These are phyloP conservation scores for Lactarius sp. DNA, from an alignment of 768 basidiomycete genomes.

Conservation along the genomic window DNA sequence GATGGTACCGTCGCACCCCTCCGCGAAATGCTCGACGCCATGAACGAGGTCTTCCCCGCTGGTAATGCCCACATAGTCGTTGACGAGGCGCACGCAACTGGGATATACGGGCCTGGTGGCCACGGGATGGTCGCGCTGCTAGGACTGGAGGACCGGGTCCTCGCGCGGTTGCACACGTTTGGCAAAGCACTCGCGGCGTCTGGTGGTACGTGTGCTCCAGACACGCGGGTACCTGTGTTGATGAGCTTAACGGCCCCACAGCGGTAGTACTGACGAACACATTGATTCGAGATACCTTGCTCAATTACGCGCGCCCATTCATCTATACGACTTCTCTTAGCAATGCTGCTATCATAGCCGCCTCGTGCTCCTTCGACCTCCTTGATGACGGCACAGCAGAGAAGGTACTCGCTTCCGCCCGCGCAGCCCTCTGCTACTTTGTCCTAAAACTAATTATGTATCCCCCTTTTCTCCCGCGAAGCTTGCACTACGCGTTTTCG, in stretches of 20 bases:
- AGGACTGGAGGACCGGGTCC: conserved; percentile 66
- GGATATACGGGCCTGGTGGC: conserved; percentile 76
- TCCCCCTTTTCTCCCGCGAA: neutral
- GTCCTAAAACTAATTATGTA: conserved; percentile 28
- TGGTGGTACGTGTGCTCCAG: conserved; percentile 57
- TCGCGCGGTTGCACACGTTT: conserved; percentile 84
- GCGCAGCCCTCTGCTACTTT: neutral
- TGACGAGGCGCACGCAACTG: conserved; percentile 93
- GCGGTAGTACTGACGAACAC: conserved; percentile 74
- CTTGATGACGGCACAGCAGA: conserved; percentile 63
- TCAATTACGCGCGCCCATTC: conserved; percentile 88
- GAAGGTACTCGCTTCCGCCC: conserved; percentile 38
- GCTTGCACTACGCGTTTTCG: conserved; percentile 39
- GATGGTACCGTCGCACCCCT: conserved; percentile 89
- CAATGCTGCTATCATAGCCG: conserved; percentile 68
- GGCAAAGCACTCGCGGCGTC: conserved; percentile 85
- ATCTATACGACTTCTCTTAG: conserved; percentile 89
- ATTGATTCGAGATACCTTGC: conserved; percentile 72
- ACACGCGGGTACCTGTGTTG: neutral
- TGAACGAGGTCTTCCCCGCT: conserved; percentile 56
- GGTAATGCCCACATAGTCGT: conserved; percentile 72
- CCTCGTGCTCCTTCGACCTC: conserved; percentile 75
- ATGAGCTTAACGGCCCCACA: conserved; percentile 25
- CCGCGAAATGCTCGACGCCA: conserved; percentile 51
- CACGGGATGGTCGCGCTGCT: conserved; percentile 66